Evolutionary conservation across 495 filamentous ascomycete genomes (phyloP), one percentile per base, ranked within the genome.

Genomic region (Podospora didyma): DNA sequence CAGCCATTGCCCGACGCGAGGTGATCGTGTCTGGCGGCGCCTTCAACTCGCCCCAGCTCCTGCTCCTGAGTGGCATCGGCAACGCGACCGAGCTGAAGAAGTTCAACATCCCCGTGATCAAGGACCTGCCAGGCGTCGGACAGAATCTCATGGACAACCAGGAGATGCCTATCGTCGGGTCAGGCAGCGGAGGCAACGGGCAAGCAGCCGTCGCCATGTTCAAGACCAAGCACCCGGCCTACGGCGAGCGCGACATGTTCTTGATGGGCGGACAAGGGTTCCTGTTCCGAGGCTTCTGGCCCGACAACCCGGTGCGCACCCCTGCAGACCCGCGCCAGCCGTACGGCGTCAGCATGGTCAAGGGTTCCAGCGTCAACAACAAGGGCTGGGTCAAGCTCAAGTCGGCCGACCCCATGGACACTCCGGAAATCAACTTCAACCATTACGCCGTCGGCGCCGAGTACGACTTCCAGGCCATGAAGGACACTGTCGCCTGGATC

Each of bases 81-180:
- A 67, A 68, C 26, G 62, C 59, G 7, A 56, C 66, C 41, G 67
- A 75, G 53, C 61, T 75, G 2, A 39, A 61, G 51, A 59, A 68
- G 35, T 62, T 70, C 41, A 46, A 61, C 41, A 82, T 85, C 46
- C 59, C 71, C 21, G 68, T 76, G 41, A 59, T 72, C 24, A 69
- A 78, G 20, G 67, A 82, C 42, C 67, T 77, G 2, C 77, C 79
- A 10, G 81, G 80, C 4, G 82, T 84, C 0, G 80, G 81, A 1
- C 75, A 75, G 62, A 82, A 81, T 39, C 71, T 84, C 1, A 76
- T 79, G 64, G 82, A 84, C 51, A 81, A 83, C 53, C 72, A 73
- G 53, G 72, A 73, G 55, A 68, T 69, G 58, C 67, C 67, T 28
- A 68, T 69, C 55, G 59, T 69, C 45, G 69, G 67, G 6, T 53